Base-by-base conservation (phyloP, 257 asterid species). In the Solanum piurae region DNA sequence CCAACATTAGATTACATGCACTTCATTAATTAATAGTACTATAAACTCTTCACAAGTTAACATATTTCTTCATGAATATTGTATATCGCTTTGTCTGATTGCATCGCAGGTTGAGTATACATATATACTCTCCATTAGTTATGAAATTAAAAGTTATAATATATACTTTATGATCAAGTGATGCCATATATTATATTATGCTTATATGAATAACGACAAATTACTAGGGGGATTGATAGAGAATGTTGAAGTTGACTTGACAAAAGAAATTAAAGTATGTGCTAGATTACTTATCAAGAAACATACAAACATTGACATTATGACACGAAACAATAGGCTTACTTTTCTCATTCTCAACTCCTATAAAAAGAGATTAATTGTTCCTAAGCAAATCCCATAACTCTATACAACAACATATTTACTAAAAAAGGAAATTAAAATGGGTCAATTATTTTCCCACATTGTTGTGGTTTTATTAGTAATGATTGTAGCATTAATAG, bases 401-500 rank as follows among this genome's bases (percentile, higher is more conserved):
- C 8, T 66, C n/a, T 40, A 85, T 4, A 85, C 25, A 9, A 85
- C 66, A 27, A 29, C 29, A 9, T 16, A 27, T 80, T 79, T 42
- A 44, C 25, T 4, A 75, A 46, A 37, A 27, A 23, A 12, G 83
- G 2, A 29, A 42, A 52, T 18, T 18, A 18, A 79, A 80, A 46
- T 80, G 85, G 85, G 20, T 80, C 68, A 25, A 49, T 49, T n/a
- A 46, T 80, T 8, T 79, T 37, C 10, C 14, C 31, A 74, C 33
- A 37, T 58, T 31, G 36, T 36, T 83, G 75, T 83, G 55, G 55
- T 6, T 83, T 33, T n/a, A 20, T 86, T 86, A 62, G 29, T 82
- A 46, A 46, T 87, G 84, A 12, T 83, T 42, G 55, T 69, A 9
- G 75, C 91, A n/a, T n/a, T n/a, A 29, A 75, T 90, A 83, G 76